These are phyloP conservation scores for Zelonia costaricensis DNA, from an alignment of 208 protist species.

Conservation along the genomic window DNA sequence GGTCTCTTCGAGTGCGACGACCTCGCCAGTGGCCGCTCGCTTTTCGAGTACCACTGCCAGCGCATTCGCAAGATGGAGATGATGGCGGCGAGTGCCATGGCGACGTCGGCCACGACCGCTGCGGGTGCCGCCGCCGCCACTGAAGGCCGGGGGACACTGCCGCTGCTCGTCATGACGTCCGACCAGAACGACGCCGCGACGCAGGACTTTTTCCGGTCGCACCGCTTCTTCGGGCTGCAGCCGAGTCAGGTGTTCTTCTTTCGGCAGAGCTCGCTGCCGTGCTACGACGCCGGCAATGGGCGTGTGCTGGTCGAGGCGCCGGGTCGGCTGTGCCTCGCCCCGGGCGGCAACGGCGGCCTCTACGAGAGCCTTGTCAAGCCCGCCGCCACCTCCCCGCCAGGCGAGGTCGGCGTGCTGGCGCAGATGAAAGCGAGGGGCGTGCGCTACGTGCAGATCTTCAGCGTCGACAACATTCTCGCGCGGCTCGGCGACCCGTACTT, in stretches of 20 bases:
- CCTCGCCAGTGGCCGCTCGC: conserved; percentile 61
- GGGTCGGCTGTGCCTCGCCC: conserved; percentile 76
- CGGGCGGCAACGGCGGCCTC: conserved; percentile 98
- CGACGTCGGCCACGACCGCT: neutral
- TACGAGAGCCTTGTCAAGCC: conserved; percentile 64
- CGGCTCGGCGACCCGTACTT: conserved; percentile 95
- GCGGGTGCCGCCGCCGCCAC: neutral
- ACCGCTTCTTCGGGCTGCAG: conserved; percentile 96
- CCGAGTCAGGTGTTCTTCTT: conserved; percentile 95
- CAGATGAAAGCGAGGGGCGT: conserved; percentile 88
- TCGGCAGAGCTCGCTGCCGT: conserved; percentile 91
- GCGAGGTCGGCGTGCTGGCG: conserved; percentile 55
- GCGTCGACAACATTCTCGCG: conserved; percentile 98
- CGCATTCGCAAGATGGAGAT: conserved; percentile 90
- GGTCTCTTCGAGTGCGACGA: conserved; percentile 80
- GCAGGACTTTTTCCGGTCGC: conserved; percentile 88
- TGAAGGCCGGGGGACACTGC: conserved; percentile 28
- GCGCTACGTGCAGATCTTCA: conserved; percentile 93
- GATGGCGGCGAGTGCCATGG: conserved; percentile 19
- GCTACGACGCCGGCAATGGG: conserved; percentile 88
- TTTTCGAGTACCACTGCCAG: conserved; percentile 98
- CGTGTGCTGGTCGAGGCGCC: conserved; percentile 92
- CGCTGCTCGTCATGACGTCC: conserved; percentile 97
- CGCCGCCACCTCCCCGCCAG: neutral
- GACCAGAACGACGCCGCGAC: conserved; percentile 93